Conservation (phyloP, 1,139 yeast species). For the Nakaseomyces bracarensis region DNA sequence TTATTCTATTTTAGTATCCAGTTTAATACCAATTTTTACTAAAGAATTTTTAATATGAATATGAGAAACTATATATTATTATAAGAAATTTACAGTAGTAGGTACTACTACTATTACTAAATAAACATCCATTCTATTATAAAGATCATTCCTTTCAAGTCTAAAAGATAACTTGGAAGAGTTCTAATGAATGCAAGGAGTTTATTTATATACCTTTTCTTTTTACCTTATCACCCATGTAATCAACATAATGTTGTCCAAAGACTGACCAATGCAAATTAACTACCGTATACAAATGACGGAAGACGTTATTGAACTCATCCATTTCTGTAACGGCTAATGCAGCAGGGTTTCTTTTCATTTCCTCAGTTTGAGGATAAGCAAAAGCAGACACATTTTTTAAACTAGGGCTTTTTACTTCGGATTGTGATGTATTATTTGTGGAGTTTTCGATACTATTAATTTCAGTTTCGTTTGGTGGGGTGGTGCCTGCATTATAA, state of each 20-base stretch:
- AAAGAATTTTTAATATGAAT: too few relatives aligned
- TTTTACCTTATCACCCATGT: constrained; percentile 23
- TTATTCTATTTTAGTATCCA: too few relatives aligned
- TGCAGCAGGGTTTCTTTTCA: constrained; percentile 6
- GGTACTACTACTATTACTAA: too few relatives aligned
- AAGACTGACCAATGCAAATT: constrained; percentile 34
- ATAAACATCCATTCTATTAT: too few relatives aligned
- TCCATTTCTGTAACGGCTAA: constrained; percentile 27
- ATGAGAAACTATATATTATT: too few relatives aligned
- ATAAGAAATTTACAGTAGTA: too few relatives aligned
- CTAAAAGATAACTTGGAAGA: too few relatives aligned
- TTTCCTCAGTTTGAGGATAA: constrained; percentile 1
- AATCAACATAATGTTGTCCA: constrained; percentile 29
- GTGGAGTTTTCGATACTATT: neutral
- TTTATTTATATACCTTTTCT: constrained; percentile 10
- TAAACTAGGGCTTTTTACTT: neutral
- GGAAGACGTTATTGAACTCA: constrained; percentile 30
- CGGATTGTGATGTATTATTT: neutral
- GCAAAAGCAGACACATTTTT: constrained; percentile 1
- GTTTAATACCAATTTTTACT: too few relatives aligned
- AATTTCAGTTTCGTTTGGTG: constrained; percentile 5
- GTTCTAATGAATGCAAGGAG: too few relatives aligned
- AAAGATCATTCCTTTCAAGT: too few relatives aligned
- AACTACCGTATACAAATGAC: constrained; percentile 30
- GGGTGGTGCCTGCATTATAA: constrained; percentile 15